Conservation (phyloP, 1,139 yeast genomes). For the Zygoascus meyerae region DNA sequence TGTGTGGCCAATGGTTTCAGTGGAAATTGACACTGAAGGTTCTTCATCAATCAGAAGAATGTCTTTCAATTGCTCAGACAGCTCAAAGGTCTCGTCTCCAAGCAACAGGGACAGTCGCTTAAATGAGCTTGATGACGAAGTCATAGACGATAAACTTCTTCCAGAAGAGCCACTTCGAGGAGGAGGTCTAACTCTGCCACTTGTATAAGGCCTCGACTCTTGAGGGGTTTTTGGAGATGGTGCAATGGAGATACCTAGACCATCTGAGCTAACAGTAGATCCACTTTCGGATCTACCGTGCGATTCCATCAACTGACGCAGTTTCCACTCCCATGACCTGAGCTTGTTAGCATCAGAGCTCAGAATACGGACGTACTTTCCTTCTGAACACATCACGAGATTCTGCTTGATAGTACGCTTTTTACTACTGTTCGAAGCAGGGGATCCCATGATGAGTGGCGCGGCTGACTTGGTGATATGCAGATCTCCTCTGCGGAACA, state of each 20-base stretch:
- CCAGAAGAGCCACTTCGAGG: background rate
- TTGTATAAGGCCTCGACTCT: background rate
- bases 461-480: constrained; percentile 13
- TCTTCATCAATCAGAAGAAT: constrained; percentile 9
- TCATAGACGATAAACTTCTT: background rate
- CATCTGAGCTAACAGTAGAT: background rate
- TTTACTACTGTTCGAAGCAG: background rate
- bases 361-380: constrained; percentile 22
- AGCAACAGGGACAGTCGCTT: constrained; percentile 9
- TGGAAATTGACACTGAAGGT: background rate
- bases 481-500: constrained; percentile 32
- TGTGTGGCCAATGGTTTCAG: background rate
- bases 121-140: constrained; percentile 1
- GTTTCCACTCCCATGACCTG: constrained; percentile 8
- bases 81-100: constrained; percentile 16
- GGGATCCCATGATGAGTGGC: background rate
- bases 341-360: constrained; percentile 27
- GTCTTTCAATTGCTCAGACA: constrained; percentile 19
- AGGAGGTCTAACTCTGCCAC: background rate
- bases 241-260: constrained; percentile 15
- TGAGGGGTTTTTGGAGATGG: background rate
- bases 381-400: constrained; percentile 19
- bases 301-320: background rate
- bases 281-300: background rate
- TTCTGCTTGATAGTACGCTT: constrained; percentile 5